A percentile compares a stretch with the other conserved stretches of the same genome.
phyloP scores from a whole-genome alignment of 140 eudicot genomes.

The Erigeron philadelphicus region DNA sequence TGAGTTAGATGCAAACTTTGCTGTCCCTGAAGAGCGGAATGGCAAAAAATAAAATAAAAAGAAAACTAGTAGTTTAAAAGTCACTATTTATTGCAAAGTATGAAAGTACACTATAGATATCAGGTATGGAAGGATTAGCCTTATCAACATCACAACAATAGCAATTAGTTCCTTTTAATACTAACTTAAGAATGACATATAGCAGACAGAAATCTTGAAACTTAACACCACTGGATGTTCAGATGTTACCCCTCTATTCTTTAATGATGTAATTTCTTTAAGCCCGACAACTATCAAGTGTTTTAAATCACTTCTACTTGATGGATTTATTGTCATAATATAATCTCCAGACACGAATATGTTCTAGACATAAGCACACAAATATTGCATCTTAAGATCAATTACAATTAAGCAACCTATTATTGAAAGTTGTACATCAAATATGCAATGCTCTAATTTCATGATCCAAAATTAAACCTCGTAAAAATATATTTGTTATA shows the following conservation, averaged over 20 bases:
- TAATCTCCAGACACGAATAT: background rate
- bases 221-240: background rate
- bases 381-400: background rate
- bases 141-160: background rate
- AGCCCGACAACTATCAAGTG: background rate
- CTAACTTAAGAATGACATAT: background rate
- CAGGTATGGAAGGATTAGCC: background rate
- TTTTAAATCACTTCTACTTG: background rate
- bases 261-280: background rate
- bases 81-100: background rate
- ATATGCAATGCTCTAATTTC: background rate
- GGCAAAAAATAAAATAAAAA: conserved; percentile 4
- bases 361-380: background rate
- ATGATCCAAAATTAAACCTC: conserved; percentile 1
- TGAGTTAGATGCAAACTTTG: conserved; percentile 81
- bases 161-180: background rate
- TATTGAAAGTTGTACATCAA: too few species aligned
- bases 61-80: conserved; percentile 10
- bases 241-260: background rate
- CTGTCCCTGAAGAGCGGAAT: conserved; percentile 45
- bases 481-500: too few species aligned
- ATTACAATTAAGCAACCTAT: too few species aligned
- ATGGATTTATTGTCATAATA: background rate
- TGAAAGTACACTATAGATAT: background rate
- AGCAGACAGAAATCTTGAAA: background rate